Evolutionary conservation across 73 alveolate genomes (phyloP).

Genomic region (Paraurostyla sp.): DNA sequence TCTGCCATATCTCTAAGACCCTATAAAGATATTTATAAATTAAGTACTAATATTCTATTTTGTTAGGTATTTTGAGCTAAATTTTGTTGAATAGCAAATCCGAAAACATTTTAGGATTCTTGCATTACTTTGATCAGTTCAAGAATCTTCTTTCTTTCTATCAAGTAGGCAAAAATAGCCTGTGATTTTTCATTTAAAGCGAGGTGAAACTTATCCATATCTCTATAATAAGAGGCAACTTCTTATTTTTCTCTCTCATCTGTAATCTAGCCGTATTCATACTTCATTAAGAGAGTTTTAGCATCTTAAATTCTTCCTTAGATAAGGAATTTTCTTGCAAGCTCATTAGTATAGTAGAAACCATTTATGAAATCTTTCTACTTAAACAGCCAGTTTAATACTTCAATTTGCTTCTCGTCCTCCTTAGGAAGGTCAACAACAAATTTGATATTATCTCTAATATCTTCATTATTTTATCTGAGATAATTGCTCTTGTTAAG

Average conservation of each 20-base stretch:
- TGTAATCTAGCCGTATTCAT: background rate
- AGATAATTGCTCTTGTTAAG: background rate
- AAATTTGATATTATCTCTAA: background rate
- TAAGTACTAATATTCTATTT: background rate
- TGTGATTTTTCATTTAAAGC: no score
- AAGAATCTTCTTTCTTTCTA: no score
- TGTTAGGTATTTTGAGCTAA: no score
- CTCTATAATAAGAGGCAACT: no score
- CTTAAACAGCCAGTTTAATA: constrained; percentile 9
- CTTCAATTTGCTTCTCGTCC: background rate
- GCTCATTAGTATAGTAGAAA: constrained; percentile 5
- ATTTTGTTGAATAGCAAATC: no score
- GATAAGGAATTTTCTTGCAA: constrained; percentile 12
- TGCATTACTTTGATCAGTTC: no score
- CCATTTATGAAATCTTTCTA: constrained; percentile 31
- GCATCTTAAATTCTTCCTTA: constrained; percentile 16
- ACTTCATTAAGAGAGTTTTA: background rate
- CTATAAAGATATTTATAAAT: background rate
- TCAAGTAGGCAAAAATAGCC: no score
- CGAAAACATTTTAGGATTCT: no score
- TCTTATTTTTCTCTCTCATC: background rate
- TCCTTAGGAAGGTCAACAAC: background rate
- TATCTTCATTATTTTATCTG: background rate
- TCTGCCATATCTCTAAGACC: background rate
- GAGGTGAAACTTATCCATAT: no score